Base-by-base conservation (phyloP, 805 yeast genomes). In the Myxozyma nipponensis region DNA sequence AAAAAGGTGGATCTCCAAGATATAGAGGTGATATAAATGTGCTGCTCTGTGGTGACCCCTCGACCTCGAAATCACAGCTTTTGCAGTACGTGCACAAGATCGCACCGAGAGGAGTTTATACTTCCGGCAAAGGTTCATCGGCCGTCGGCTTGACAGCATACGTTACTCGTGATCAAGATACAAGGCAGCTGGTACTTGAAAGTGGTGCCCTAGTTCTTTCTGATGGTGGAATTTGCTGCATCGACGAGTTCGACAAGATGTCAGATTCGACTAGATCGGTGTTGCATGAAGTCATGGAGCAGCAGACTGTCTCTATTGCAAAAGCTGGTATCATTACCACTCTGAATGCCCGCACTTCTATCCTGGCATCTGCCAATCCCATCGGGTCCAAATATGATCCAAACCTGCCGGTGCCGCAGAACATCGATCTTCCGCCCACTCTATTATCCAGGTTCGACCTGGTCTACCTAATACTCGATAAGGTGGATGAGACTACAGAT, bases 61-160 rank as follows among this genome's bases (percentile, higher is more conserved):
- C 98, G 7, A 93, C 99, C 1, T 83, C 97, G 10, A 93, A 93
- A 66, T 93, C 98, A 2, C 99, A 93, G 69, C 70, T 93, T 41
- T 74, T 93, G 58, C 95, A 89, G 64, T 93, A 93, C 61, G 97
- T 93, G 39, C 98, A 93, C 71, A 87, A 90, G 63, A 93, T 93
- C 60, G 95, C 98, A 1, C 99, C 99, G 40, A 77, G 98, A 66
- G 98, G 98, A 60, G 87, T 93, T 36, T 93, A 90, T 69, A 93
- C 99, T 3, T 90, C 97, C 0, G 99, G 99, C 69, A 93, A 93
- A 64, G 98, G 98, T 45, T 89, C 97, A 0, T 93, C 98, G 28
- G 99, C 99, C 0, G 99, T 93, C 44, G 99, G 99, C 75, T 75
- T 93, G 63, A 93, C 99, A 0, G 98, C 99, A 0, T 93, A 93